Base-by-base conservation (phyloP, 73 alveolate genomes). In the Halteria grandinella region DNA sequence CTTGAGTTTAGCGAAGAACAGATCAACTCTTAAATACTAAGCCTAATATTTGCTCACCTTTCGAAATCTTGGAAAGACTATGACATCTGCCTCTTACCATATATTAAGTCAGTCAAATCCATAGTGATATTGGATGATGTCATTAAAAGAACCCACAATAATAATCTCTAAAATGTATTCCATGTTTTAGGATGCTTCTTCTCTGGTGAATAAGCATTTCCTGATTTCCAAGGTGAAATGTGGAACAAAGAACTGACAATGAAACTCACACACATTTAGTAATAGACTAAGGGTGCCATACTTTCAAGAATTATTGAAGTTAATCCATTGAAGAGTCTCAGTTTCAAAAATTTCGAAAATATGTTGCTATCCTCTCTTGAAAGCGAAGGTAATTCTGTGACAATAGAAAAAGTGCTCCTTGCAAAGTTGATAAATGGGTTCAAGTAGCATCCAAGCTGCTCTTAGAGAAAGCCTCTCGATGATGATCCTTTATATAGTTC, bases 321-420 rank as follows among this genome's bases (percentile, higher is more conserved):
- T 33, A 53, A 75, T 53, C 34, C 17, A 15, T 44, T 75, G 66
- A 75, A 75, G 71, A 45, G 41, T 58, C 44, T 75, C 5, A 27
- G 72, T 12, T 75, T 75, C 47, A 62, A 62, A 25, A 75, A 75
- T 29, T 75, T 75, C 48, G 87, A 75, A 28, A 64, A 75, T n/a
- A 27, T 75, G 28, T n/a, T 75, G 7, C 20, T 36, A 1, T 79
- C 57, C 32, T 75, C 87, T 12, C 48, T 58, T 14, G 69, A 63
- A 29, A 41, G 59, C 29, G 73, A 58, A 43, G 75, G 57, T 11
- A 69, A 50, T 31, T 37, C 79, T 1, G 50, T 75, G 5, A 59
- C 75, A 1, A 59, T 75, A 2, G 43, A 44, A 25, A 58, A 45
- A 5, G 59, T 32, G 37, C 21, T 64, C 6, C 18, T 75, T 7